Evolutionary conservation across 352 stramenopile species (phyloP), one percentile per base, ranked within the genome.

Genomic region (Phytophthora palmivora): DNA sequence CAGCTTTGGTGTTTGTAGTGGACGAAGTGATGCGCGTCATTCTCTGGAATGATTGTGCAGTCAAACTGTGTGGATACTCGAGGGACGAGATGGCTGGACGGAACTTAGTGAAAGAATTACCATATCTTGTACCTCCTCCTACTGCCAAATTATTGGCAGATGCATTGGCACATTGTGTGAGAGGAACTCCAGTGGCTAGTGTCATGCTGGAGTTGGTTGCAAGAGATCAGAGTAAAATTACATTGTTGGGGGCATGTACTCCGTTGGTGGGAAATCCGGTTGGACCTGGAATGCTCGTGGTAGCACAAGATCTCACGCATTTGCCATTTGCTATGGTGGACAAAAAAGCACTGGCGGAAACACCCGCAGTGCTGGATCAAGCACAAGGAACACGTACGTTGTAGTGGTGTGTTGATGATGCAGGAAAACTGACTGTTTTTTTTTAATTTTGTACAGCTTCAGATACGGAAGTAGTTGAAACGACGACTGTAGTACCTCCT

Each of bases 1-100:
- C 75, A 6, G 72, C 83, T 1, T 58, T 94, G 32, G 84, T 94
- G 21, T 94, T 95, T 71, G 87, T 93, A 28, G 76, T 95, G 33
- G 87, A 95, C 50, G 86, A 93, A 42, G 70, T 77, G 36, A 92
- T 93, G 84, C 87, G 87, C 49, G 87, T 95, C 18, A 95, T 95
- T 32, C 60, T 95, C 14, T 95, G 87, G 87, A 95, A 95, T 51
- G 87, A 95, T 52, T 76, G 72, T 34, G 87, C 87, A 0, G 77
- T 92, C n/a, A 78, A 82, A 55, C 68, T 88, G 42, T 77, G 78
- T 30, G 87, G 87, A n/a, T 93, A 84, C 61, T 75, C 78, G 21
- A 75, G 87, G n/a, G 84, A 95, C 49, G 83, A 95, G 57, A 87
- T 95, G 72, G 87, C 87, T 0, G 87, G 87, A 0, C 82, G 87